Evolutionary conservation across 805 yeast genomes (phyloP).

Genomic region (Starmerella apicola): DNA sequence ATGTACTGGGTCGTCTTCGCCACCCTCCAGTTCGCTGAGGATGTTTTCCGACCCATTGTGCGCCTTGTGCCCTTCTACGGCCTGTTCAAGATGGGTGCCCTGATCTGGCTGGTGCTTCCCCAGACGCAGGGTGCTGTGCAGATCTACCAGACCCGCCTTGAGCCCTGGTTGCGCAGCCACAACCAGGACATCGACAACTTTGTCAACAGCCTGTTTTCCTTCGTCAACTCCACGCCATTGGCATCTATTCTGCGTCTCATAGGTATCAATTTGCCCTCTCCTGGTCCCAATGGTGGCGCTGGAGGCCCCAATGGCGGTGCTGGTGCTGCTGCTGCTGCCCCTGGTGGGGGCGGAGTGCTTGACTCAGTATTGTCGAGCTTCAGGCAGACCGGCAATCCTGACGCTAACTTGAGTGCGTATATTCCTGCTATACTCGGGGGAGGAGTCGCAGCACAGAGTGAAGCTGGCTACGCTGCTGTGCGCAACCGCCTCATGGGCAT

Average conservation of each 20-base stretch:
- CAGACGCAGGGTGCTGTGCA: slow-evolving; percentile 36
- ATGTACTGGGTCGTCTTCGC: slow-evolving; percentile 59
- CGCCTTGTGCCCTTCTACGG: slow-evolving; percentile 44
- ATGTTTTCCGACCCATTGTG: slow-evolving; percentile 35
- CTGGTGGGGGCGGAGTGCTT: slow-evolving; percentile 2
- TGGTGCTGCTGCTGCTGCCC: neutral
- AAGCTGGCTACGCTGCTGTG: slow-evolving; percentile 1
- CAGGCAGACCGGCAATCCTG: slow-evolving; percentile 21
- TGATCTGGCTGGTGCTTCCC: slow-evolving; percentile 51
- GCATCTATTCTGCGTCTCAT: slow-evolving; percentile 11
- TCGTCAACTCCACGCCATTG: slow-evolving; percentile 8
- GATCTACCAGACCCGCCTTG: slow-evolving; percentile 30
- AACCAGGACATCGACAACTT: slow-evolving; percentile 28
- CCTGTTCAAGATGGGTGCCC: slow-evolving; percentile 35
- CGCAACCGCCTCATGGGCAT: slow-evolving; percentile 14
- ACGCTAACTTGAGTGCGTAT: slow-evolving; percentile 17
- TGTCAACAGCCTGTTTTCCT: slow-evolving; percentile 15
- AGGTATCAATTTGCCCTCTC: slow-evolving; percentile 16
- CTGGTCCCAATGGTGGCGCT: slow-evolving; percentile 3
- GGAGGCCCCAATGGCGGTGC: neutral
- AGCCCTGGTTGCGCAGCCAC: slow-evolving; percentile 31
- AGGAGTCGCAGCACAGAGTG: neutral
- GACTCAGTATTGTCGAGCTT: slow-evolving; percentile 23
- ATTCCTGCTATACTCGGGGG: slow-evolving; percentile 10
- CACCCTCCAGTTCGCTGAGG: slow-evolving; percentile 30